Conservation (phyloP, 108 stramenopile genomes). For the Epipyxis sp. region DNA sequence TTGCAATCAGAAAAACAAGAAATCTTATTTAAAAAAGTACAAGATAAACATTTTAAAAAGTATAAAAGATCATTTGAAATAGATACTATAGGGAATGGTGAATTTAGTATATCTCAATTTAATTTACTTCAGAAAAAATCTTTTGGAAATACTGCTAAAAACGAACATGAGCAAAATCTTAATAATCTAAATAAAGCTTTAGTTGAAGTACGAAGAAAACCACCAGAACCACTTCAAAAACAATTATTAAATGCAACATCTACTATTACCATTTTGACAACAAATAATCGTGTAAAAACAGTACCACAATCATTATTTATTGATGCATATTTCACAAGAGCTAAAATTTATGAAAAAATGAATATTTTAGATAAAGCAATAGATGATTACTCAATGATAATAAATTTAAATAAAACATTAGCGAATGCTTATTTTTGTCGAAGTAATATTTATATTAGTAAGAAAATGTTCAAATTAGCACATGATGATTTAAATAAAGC, state of each 20-base stretch:
- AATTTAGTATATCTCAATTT: conserved; percentile 15
- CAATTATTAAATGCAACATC: background rate
- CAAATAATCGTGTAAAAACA: background rate
- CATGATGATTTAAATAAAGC: conserved; percentile 1
- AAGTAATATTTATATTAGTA: background rate
- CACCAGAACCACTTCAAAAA: background rate
- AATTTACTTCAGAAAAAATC: background rate
- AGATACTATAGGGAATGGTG: conserved; percentile 8
- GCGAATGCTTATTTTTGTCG: conserved; percentile 10
- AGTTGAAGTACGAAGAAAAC: too few species aligned
- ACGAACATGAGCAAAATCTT: too few species aligned
- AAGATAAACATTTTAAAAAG: too few species aligned
- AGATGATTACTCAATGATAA: background rate
- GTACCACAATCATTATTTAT: background rate
- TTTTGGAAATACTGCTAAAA: background rate
- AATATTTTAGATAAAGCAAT: conserved; percentile 3
- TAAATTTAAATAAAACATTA: background rate
- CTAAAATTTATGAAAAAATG: background rate
- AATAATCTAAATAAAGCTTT: too few species aligned
- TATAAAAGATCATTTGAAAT: too few species aligned
- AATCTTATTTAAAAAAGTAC: too few species aligned
- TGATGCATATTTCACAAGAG: background rate
- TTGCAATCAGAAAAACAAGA: too few species aligned
- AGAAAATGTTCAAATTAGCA: background rate
- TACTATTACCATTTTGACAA: background rate